Conservation (phyloP, 257 asterid genomes). For the Primulina huaijiensis region DNA sequence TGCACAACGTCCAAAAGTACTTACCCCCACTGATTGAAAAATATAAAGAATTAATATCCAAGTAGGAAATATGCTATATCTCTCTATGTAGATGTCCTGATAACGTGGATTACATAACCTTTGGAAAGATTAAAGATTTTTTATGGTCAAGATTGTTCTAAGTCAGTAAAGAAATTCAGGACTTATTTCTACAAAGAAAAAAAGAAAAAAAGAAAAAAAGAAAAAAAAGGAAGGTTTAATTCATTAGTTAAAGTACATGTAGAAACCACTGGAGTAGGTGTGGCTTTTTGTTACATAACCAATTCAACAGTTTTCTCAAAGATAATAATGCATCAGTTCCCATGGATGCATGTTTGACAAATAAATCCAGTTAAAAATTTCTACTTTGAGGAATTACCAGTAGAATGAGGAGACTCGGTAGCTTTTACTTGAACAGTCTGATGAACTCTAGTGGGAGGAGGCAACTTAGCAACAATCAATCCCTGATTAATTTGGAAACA, state of each 20-base stretch:
- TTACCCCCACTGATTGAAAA: background rate
- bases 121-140: background rate
- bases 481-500: conserved; percentile 37
- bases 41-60: background rate
- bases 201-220: too few species aligned
- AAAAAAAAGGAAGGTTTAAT: background rate
- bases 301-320: background rate
- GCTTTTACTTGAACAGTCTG: conserved; percentile 35
- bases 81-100: background rate
- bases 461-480: conserved; percentile 45
- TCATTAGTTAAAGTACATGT: background rate
- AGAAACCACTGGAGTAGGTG: background rate
- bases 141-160: background rate
- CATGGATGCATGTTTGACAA: background rate
- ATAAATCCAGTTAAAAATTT: background rate
- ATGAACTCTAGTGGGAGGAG: conserved; percentile 34
- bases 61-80: background rate
- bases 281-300: background rate
- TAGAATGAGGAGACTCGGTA: conserved; percentile 41
- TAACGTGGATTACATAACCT: background rate
- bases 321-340: background rate
- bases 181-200: too few species aligned
- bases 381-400: conserved; percentile 30
- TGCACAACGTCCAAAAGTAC: background rate
- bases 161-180: background rate